Base-by-base conservation (phyloP, 148 eudicot genomes). In the Cornus kousa region DNA sequence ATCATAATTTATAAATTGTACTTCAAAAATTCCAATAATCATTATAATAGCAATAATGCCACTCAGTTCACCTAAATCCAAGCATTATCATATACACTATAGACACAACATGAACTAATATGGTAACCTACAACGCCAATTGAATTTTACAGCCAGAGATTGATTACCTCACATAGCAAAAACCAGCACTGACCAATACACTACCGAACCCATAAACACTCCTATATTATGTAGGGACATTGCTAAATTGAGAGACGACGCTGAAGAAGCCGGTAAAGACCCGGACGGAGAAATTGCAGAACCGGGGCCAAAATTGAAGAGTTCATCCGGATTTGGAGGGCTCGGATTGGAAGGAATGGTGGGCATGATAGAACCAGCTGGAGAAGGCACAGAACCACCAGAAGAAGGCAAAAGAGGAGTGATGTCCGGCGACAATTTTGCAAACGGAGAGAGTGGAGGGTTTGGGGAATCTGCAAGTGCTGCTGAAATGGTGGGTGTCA, bases 341-440 rank as follows among this genome's bases (percentile, higher is more conserved):
- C 85, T 85, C 8, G 81, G 81, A 46, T 64, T 80, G 0, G 85
- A 85, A 33, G 88, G 88, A 22, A 85, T 82, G 9, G 88, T 82
- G 33, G 85, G 88, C 69, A 84, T 64, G 62, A 70, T 55, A 19
- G 78, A 80, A 17, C 80, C 74, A 20, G 59, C 17, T 23, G 80
- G 70, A n/a, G 79, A 67, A 66, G 87, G 71, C 62, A 57, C 12
- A n/a, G 32, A 82, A 9, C 87, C 77, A 68, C 88, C 85, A 1
- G 85, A 81, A 28, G 88, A 80, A 73, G 88, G 88, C 53, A 85
- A 33, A 13, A 82, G 83, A 7, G 88, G 88, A 55, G 88, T 11
- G 39, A 85, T 71, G 57, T 85, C 88, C 5, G 85, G 88, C 31
- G 88, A 80, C 23, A 85, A 35, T 35, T 76, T 79, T 2, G 77